A percentile compares a stretch with the other conserved stretches of the same genome.
These are phyloP conservation scores for Diplocarpon rosae DNA, from an alignment of 2,329 filamentous ascomycete species.

Conservation along the genomic window DNA sequence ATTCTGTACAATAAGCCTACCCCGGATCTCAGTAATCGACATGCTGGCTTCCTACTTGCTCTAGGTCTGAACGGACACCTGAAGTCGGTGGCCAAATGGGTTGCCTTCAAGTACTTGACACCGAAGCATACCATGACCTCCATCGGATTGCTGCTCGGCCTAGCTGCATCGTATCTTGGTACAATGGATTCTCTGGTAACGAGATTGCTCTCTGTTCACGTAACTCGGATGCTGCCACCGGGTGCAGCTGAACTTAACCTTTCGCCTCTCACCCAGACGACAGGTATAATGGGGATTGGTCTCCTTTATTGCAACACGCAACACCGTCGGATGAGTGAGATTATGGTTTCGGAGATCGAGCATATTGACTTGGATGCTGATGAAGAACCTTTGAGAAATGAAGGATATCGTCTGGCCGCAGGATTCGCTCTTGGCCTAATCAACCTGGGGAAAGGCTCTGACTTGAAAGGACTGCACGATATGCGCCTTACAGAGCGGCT, in stretches of 20 bases:
- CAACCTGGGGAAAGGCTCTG: constrained; percentile 82
- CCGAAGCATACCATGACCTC: constrained; percentile 99
- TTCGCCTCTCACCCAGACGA: constrained; percentile 86
- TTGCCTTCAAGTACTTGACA: constrained; percentile 97
- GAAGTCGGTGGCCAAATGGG: constrained; percentile 92
- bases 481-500: constrained; percentile 88
- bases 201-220: constrained; percentile 84
- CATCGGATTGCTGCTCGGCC: constrained; percentile 81
- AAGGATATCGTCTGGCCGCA: constrained; percentile 91
- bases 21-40: constrained; percentile 83
- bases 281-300: constrained; percentile 93
- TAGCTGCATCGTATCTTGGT: constrained; percentile 88
- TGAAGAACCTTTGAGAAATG: constrained; percentile 75
- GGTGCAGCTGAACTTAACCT: constrained; percentile 91
- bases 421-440: constrained; percentile 91
- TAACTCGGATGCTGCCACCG: constrained; percentile 84
- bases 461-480: constrained; percentile 81
- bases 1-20: constrained; percentile 93
- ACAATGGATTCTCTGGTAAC: constrained; percentile 97
- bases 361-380: constrained; percentile 71
- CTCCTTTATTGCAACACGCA: constrained; percentile 90
- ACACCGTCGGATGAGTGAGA: constrained; percentile 95
- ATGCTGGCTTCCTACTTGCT: constrained; percentile 85
- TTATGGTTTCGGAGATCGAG: constrained; percentile 96
- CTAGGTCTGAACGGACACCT: constrained; percentile 90